Base-by-base conservation (phyloP, 768 basidiomycete genomes). In the Lyophyllum atratum region DNA sequence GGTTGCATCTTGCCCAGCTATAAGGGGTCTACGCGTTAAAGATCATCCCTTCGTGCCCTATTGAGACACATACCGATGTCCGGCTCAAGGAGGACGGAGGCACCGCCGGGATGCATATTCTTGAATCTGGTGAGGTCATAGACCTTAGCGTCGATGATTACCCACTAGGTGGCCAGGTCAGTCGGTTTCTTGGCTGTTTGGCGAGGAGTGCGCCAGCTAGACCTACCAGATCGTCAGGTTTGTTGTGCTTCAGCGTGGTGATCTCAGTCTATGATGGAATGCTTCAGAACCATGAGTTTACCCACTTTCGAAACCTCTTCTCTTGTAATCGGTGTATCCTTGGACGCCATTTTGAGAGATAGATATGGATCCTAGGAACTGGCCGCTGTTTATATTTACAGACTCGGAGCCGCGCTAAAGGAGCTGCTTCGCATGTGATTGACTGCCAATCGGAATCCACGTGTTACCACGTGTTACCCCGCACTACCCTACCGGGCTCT, bases 111-210 rank as follows among this genome's bases (percentile, higher is more conserved):
- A 66, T 97, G 94, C 48, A 95, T 74, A 47, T 78, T 79, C 64
- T 82, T 82, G 76, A 98, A 95, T 63, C 80, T 84, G 19, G 87
- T 83, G 19, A 95, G 72, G 72, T 95, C 86, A 70, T 87, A 94
- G 29, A 93, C 93, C 66, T 87, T 90, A 26, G 85, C 79, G 68
- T 96, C 92, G 60, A 94, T 83, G 60, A 93, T 81, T 45, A 94
- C 74, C 92, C 92, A 94, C 86, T 91, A 56, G 2, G 4, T 28
- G 0, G 4, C 9, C 12, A 29, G 33, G 31, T n/a, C 10, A 33
- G 28, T 26, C 31, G 26, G 29, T 33, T 17, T 17, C 46, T 22
- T 12, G 28, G 14, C 26, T 3, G 19, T 52, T 11, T 43, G 24
- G 11, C 10, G 8, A 17, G 29, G 15, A 17, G 24, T 34, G n/a